Evolutionary conservation across 495 filamentous ascomycete genomes (phyloP).

Genomic region (Lasiosphaeria hispida): DNA sequence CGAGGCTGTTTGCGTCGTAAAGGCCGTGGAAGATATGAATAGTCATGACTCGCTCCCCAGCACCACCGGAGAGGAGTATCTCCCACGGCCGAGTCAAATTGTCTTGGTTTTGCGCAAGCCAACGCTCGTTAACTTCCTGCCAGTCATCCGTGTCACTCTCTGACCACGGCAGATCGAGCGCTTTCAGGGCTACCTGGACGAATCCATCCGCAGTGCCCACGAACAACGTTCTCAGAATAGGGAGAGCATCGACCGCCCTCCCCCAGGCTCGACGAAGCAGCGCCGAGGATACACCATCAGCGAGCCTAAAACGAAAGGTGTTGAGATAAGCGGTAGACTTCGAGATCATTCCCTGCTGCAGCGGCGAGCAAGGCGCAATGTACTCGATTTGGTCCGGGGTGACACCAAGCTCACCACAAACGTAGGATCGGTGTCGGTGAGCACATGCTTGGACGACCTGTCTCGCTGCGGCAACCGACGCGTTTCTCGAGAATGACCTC

Average conservation of each 20-base stretch:
- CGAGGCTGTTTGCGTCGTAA: slow-evolving; percentile 82
- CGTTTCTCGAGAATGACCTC: background rate
- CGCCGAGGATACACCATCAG: slow-evolving; percentile 35
- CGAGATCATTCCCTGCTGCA: slow-evolving; percentile 79
- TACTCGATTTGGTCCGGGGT: slow-evolving; percentile 55
- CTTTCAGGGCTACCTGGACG: slow-evolving; percentile 63
- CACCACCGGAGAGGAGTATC: slow-evolving; percentile 39
- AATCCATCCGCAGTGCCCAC: slow-evolving; percentile 64
- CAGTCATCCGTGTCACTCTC: slow-evolving; percentile 26
- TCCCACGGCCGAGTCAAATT: slow-evolving; percentile 29
- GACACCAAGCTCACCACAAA: slow-evolving; percentile 48
- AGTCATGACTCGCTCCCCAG: slow-evolving; percentile 38
- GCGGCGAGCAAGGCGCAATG: slow-evolving; percentile 71
- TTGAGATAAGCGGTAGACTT: slow-evolving; percentile 73
- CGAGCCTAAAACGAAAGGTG: slow-evolving; percentile 59
- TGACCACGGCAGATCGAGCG: slow-evolving; percentile 47
- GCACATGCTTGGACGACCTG: slow-evolving; percentile 30
- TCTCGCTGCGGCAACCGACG: slow-evolving; percentile 11
- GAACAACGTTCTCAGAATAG: slow-evolving; percentile 67
- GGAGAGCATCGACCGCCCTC: slow-evolving; percentile 41
- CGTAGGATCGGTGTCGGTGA: slow-evolving; percentile 24
- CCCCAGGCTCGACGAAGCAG: slow-evolving; percentile 53
- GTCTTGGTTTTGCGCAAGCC: slow-evolving; percentile 38
- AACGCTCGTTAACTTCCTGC: slow-evolving; percentile 33
- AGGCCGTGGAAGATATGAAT: slow-evolving; percentile 80